phyloP scores from a whole-genome alignment of 208 protist species.

The Leishmania braziliensis region DNA sequence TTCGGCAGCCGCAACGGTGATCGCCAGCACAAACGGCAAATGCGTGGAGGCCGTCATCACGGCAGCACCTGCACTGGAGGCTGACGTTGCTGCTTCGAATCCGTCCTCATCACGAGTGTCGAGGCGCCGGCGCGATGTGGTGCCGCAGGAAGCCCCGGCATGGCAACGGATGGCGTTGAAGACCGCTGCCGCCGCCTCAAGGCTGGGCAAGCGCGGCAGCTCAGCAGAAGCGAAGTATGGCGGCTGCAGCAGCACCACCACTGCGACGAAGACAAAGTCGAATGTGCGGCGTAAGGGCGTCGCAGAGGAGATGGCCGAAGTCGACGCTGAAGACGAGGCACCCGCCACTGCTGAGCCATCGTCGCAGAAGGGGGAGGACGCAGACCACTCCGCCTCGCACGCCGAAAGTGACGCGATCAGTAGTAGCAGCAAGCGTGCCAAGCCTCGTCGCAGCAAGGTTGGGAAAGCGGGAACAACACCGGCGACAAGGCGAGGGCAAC shows the following conservation, averaged over 20 bases:
- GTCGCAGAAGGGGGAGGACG: slow-evolving; percentile 7
- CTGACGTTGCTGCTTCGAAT: neutral
- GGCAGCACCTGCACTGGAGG: neutral
- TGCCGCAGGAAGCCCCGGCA: slow-evolving; percentile 32
- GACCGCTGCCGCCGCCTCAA: slow-evolving; percentile 18
- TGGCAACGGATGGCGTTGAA: slow-evolving; percentile 38
- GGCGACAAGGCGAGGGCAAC: slow-evolving; percentile 5
- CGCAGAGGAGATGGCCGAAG: neutral
- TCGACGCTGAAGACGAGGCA: neutral
- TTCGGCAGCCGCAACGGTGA: neutral
- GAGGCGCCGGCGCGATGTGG: slow-evolving; percentile 20
- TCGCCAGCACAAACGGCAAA: neutral
- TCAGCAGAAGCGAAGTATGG: neutral
- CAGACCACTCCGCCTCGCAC: neutral
- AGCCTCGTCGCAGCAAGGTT: neutral
- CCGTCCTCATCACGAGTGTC: slow-evolving; percentile 28
- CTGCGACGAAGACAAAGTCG: neutral
- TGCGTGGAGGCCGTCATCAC: neutral
- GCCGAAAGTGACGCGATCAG: slow-evolving; percentile 2
- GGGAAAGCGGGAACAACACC: neutral
- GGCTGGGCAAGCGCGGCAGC: slow-evolving; percentile 11
- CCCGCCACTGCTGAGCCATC: neutral
- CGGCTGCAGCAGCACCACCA: neutral
- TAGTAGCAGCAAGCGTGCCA: neutral
- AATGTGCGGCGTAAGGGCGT: neutral